phyloP scores from a whole-genome alignment of 1,139 yeast species.

The Hyphopichia wangnamkhiaoensis region DNA sequence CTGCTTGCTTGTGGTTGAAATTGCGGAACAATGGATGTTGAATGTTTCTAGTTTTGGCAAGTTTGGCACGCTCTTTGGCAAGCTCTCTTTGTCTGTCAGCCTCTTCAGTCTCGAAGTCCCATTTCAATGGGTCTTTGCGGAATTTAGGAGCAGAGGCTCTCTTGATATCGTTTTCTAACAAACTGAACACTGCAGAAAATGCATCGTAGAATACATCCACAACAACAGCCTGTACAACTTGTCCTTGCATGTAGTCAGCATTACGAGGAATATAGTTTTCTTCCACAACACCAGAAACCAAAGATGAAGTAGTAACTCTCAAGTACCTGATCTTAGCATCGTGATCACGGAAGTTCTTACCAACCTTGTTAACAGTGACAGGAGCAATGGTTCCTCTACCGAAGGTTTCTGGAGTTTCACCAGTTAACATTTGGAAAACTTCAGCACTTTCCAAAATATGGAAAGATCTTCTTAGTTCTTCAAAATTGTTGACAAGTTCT shows the following conservation, averaged over 20 bases:
- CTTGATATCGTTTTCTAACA: constrained; percentile 64
- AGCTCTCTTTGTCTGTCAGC: constrained; percentile 61
- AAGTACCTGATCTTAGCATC: constrained; percentile 41
- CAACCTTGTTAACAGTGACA: constrained; percentile 62
- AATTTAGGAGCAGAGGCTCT: constrained; percentile 55
- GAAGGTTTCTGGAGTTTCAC: constrained; percentile 74
- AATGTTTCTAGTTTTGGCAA: constrained; percentile 63
- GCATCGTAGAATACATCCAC: constrained; percentile 66
- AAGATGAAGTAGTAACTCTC: constrained; percentile 70
- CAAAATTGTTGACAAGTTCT: constrained; percentile 84
- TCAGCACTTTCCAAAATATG: constrained; percentile 67
- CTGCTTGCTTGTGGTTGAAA: constrained; percentile 86
- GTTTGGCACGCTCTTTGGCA: constrained; percentile 59
- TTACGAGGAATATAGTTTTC: constrained; percentile 64
- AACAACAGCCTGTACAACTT: constrained; percentile 84
- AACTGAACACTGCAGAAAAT: constrained; percentile 73
- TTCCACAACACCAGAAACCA: constrained; percentile 73
- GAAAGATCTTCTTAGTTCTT: constrained; percentile 77
- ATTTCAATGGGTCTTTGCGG: constrained; percentile 61
- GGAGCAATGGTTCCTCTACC: constrained; percentile 76
- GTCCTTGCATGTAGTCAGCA: constrained; percentile 56
- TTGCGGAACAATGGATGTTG: constrained; percentile 91
- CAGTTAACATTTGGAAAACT: constrained; percentile 86
- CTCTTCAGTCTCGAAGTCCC: constrained; percentile 84
- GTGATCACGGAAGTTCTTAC: constrained; percentile 43